A percentile compares a stretch with the other conserved stretches of the same genome.
phyloP scores from a whole-genome alignment of 164 flowering plant genomes.

The Tetracentron sinense region DNA sequence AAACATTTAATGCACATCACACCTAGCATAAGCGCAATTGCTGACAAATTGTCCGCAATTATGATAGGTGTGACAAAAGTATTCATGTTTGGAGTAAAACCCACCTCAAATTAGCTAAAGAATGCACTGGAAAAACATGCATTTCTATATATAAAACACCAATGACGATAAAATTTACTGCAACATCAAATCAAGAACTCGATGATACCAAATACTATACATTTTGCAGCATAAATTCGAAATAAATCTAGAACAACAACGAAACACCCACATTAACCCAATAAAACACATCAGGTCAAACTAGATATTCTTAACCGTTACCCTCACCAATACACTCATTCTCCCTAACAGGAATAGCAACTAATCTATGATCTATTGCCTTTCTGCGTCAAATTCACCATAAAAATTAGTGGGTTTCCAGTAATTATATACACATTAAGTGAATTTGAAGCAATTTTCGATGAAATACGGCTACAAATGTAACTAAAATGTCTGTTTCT shows the following conservation, averaged over 20 bases:
- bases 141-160: too few relatives aligned
- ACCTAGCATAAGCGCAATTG: too few relatives aligned
- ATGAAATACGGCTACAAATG: neutral
- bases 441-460: neutral
- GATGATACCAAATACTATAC: neutral
- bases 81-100: too few relatives aligned
- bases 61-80: too few relatives aligned
- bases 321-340: neutral
- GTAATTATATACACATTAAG: neutral
- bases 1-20: too few relatives aligned
- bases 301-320: conserved; percentile 5
- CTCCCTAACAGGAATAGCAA: neutral
- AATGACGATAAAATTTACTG: too few relatives aligned
- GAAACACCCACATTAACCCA: too few relatives aligned
- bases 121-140: too few relatives aligned
- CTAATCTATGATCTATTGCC: neutral
- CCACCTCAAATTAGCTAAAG: too few relatives aligned
- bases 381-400: neutral
- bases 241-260: neutral
- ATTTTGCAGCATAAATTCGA: neutral
- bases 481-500: too few relatives aligned
- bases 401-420: too few relatives aligned
- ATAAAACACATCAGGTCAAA: neutral
- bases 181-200: neutral
- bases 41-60: too few relatives aligned